phyloP scores from a whole-genome alignment of 2,329 filamentous ascomycete genomes.

The Penicillium sp. region DNA sequence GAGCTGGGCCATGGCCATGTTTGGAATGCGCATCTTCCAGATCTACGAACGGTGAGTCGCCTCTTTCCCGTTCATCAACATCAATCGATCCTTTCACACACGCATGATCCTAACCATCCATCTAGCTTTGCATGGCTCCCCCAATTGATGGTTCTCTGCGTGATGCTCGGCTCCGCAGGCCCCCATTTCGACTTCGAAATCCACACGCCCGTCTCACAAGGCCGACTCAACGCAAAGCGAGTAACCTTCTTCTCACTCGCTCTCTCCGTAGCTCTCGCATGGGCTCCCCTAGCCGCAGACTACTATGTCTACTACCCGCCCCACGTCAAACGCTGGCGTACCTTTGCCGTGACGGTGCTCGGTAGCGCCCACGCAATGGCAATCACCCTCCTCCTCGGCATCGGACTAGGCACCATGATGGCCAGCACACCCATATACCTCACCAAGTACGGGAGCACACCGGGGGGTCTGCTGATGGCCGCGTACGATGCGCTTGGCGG shows the following conservation, averaged over 20 bases:
- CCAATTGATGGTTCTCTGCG: conserved; percentile 43
- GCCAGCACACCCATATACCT: conserved; percentile 30
- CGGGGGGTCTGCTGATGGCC: conserved; percentile 43
- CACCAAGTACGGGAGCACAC: conserved; percentile 24
- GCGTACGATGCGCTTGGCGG: conserved; percentile 42
- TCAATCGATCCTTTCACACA: background rate
- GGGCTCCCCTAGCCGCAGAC: conserved; percentile 41
- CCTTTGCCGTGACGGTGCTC: conserved; percentile 41
- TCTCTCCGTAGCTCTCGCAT: conserved; percentile 38
- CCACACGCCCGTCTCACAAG: conserved; percentile 27
- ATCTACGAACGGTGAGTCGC: conserved; percentile 44
- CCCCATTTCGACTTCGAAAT: conserved; percentile 39
- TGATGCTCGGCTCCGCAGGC: conserved; percentile 44
- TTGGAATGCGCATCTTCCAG: conserved; percentile 47
- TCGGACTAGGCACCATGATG: conserved; percentile 44
- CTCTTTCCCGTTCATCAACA: background rate
- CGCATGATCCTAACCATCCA: background rate
- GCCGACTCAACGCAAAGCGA: conserved; percentile 38
- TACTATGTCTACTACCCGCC: conserved; percentile 49
- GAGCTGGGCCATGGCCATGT: conserved; percentile 40
- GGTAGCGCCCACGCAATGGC: conserved; percentile 38
- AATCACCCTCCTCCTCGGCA: conserved; percentile 42
- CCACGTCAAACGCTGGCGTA: conserved; percentile 36
- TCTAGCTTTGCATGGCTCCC: conserved; percentile 44
- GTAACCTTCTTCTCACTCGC: conserved; percentile 41